Percentiles rank a stretch among this genome's conserved stretches.
Conservation (phyloP, 257 asterid species). For the Petrea volubilis region DNA sequence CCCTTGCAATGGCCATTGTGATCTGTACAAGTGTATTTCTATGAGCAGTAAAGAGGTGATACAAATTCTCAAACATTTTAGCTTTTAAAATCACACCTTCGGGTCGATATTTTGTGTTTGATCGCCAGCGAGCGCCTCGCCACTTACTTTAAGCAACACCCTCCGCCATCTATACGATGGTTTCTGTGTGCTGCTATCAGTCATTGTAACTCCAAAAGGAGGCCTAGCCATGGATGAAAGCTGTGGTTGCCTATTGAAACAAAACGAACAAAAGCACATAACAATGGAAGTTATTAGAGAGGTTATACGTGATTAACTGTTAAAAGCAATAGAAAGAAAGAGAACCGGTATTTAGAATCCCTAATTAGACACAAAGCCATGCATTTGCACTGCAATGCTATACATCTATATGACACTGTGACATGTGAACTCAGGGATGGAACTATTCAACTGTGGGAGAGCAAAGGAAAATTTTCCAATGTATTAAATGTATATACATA, state of each 20-base stretch:
- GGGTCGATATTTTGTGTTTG: slow-evolving; percentile 90
- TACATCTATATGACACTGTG: too few relatives aligned
- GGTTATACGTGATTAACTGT: not conserved
- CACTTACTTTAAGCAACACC: slow-evolving; percentile 97
- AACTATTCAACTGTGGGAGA: too few relatives aligned
- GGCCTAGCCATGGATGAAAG: slow-evolving; percentile 46
- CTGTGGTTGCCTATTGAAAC: slow-evolving; percentile 46
- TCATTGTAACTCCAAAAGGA: slow-evolving; percentile 55
- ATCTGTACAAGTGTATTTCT: slow-evolving; percentile 41
- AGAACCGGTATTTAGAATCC: not conserved
- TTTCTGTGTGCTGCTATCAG: slow-evolving; percentile 44
- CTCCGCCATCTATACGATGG: slow-evolving; percentile 81
- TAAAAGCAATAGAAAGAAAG: slow-evolving; percentile 6
- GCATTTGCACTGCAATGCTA: not conserved
- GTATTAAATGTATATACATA: too few relatives aligned
- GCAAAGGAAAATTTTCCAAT: too few relatives aligned
- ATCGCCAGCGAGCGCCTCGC: slow-evolving; percentile 99
- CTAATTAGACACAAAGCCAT: not conserved
- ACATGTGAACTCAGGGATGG: too few relatives aligned
- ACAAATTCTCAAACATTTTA: not conserved
- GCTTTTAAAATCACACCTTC: slow-evolving; percentile 53
- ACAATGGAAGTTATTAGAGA: not conserved
- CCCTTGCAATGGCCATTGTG: slow-evolving; percentile 96
- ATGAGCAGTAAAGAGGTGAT: slow-evolving; percentile 15
- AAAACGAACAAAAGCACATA: not conserved